Base-by-base conservation (phyloP, 129 eudicot genomes). In the Chrysanthemum seticuspe region DNA sequence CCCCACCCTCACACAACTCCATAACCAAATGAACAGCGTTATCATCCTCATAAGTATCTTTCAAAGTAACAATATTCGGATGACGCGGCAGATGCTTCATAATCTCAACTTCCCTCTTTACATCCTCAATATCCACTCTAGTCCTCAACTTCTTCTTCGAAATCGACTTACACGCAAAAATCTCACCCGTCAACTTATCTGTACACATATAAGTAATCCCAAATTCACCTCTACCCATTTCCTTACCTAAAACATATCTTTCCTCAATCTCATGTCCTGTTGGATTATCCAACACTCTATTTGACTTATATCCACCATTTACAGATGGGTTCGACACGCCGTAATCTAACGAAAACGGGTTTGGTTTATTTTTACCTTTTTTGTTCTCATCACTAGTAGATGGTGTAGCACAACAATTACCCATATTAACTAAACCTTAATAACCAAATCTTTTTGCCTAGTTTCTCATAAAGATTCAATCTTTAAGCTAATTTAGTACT, bases 1-100 rank as follows among this genome's bases (percentile, higher is more conserved):
- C 97, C 10, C 97, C 97, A 4, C 97, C 97, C 49, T 86, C 97
- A 57, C 97, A 91, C 79, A 88, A 76, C 80, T 91, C 97, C 97
- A 91, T 91, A 62, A 91, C 97, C 75, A 91, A 74, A 61, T 91
- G 97, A 5, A 91, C 97, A 1, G 97, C 97, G 53, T 40, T 67
- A 78, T 86, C 91, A 73, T 91, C 97, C 74, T 91, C 97, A 82
- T 86, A 91, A 64, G 97, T 87, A 60, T 81, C 97, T 78, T 91
- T 91, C 71, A 91, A 83, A 64, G 67, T 88, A 61, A 91, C 96
- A 25, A 91, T 88, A 74, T 91, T 91, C 8, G 89, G 82, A 76
- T 91, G 96, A 34, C 68, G 71, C 19, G 97, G 97, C 86, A 91
- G 79, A 73, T 86, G 88, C 49, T 81, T 88, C 97, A 91, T 88